Base-by-base conservation (phyloP, 2,329 filamentous ascomycete species). In the Monosporascus sp. region DNA sequence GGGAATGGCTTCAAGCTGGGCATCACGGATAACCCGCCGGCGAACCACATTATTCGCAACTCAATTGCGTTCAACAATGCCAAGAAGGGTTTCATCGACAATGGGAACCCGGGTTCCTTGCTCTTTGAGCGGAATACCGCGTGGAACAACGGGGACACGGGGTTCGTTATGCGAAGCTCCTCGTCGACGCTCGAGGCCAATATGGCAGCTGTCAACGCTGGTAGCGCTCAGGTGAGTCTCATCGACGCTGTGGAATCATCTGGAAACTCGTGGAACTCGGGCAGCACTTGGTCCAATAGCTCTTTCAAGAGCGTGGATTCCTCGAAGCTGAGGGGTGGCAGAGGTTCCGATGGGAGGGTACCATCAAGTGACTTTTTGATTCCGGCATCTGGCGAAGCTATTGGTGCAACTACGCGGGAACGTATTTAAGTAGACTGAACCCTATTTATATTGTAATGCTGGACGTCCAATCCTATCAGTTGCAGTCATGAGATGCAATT, bases 1-100 rank as follows among this genome's bases (percentile, higher is more conserved):
- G 74, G 74, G 49, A 77, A 76, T 56, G 72, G 74, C 18, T 74
- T 75, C 67, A 75, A 77, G 63, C 69, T 77, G 37, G 71, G 73
- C 37, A 68, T 68, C 46, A 69, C 63, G n/a, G 65, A 61, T 49
- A 70, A 70, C 44, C 68, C 67, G 11, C 65, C 73, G 2, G 71
- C 72, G 6, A 69, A 74, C 62, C 74, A 77, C 55, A 61, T 72
- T 11, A 56, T 76, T 22, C 66, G 67, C 24, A 76, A 76, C 60
- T 71, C 61, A 52, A 74, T 75, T 8, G 69, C 74, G 3, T 76
- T 73, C 53, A 52, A 57, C 18, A 77, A 76, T 58, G 65, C 66
- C 27, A 67, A 67, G 25, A 73, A 75, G 52, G 74, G 74, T 2
- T 77, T 77, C 60, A 75, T 72, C 41, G 73, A 77, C 52, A 77